phyloP scores from a whole-genome alignment of 768 basidiomycete species.

The Tylopilus subfusipes region DNA sequence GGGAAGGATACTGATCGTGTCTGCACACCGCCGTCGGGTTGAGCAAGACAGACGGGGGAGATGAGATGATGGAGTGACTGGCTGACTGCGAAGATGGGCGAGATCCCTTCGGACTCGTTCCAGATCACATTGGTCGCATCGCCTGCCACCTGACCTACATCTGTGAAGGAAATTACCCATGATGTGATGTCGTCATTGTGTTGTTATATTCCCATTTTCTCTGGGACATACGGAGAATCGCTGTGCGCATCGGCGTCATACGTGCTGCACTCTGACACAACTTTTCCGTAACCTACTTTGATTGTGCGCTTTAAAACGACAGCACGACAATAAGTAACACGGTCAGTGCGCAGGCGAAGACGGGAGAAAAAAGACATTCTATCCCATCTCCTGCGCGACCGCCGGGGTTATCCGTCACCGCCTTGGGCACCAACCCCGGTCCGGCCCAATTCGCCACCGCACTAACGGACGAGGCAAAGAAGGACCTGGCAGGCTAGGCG shows the following conservation, averaged over 20 bases:
- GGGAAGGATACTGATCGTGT: conserved; percentile 39
- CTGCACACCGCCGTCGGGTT: conserved; percentile 31
- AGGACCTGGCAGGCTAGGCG: conserved; percentile 38
- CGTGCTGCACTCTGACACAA: conserved; percentile 42
- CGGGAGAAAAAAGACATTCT: conserved; percentile 24
- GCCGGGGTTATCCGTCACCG: conserved; percentile 22
- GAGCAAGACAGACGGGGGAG: not conserved
- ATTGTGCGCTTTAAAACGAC: conserved; percentile 19
- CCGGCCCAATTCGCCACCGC: conserved; percentile 22
- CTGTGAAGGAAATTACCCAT: conserved; percentile 15
- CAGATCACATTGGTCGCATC: conserved; percentile 47
- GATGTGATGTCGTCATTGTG: not conserved
- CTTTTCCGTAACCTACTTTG: conserved; percentile 56
- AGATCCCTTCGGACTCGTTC: conserved; percentile 48
- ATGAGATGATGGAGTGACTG: not conserved
- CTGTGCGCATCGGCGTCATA: conserved; percentile 19
- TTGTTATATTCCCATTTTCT: not conserved
- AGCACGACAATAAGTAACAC: not conserved
- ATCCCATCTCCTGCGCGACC: conserved; percentile 32
- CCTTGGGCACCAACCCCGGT: conserved; percentile 20
- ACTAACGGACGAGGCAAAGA: conserved; percentile 50
- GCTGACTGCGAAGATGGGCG: conserved; percentile 30
- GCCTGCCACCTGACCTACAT: conserved; percentile 57
- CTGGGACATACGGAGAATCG: conserved; percentile 19
- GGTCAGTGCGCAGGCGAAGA: not conserved